These are phyloP conservation scores for Blastobotrys raffinosifermentans DNA, from an alignment of 1,139 yeast species.

Conservation along the genomic window DNA sequence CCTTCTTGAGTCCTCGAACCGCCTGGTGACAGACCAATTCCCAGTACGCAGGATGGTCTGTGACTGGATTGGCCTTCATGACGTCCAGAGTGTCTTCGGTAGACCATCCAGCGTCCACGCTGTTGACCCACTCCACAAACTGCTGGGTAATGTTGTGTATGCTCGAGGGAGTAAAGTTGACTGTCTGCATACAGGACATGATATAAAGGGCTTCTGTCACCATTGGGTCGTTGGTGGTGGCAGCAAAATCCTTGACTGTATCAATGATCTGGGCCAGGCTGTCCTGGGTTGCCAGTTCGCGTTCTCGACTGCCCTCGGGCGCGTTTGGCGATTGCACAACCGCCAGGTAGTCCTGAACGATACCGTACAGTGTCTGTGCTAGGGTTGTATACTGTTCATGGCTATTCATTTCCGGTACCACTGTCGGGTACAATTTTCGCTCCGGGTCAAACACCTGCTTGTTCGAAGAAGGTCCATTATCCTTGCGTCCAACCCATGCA, in stretches of 20 bases:
- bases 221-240: conserved; percentile 10
- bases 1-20: conserved; percentile 60
- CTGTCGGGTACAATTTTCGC: conserved; percentile 36
- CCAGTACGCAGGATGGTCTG: conserved; percentile 60
- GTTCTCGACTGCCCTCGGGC: conserved; percentile 7
- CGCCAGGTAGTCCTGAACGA: conserved; percentile 1
- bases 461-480: conserved; percentile 19
- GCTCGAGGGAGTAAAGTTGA: conserved; percentile 18
- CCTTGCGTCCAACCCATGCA: conserved; percentile 36
- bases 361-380: conserved; percentile 32
- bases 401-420: conserved; percentile 35
- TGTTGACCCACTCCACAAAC: conserved; percentile 23
- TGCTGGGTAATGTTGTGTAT: conserved; percentile 15
- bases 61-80: conserved; percentile 41
- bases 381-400: conserved; percentile 36
- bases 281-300: conserved; percentile 8
- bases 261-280: conserved; percentile 12
- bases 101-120: conserved; percentile 19
- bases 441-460: conserved; percentile 26
- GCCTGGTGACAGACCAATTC: conserved; percentile 51
- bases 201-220: conserved; percentile 21
- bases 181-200: conserved; percentile 19
- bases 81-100: conserved; percentile 18
- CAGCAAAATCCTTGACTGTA: conserved; percentile 7
- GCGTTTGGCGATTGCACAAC: conserved; percentile 2